A percentile compares a stretch with the other conserved stretches of the same genome.
phyloP scores from a whole-genome alignment of 1,139 yeast species.

The Arxiozyma telluris region DNA sequence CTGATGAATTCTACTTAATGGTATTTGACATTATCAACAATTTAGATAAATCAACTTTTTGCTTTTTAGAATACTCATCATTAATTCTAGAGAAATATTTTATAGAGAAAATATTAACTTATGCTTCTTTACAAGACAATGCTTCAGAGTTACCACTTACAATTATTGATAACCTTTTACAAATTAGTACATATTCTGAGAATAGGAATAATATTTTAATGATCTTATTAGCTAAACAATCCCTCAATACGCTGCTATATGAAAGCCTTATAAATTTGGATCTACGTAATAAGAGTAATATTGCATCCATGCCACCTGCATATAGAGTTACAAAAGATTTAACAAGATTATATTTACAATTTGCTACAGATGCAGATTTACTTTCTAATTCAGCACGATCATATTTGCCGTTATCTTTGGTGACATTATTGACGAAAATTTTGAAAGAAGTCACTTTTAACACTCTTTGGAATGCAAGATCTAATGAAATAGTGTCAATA shows the following conservation, averaged over 20 bases:
- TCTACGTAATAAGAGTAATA: neutral
- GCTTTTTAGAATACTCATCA: neutral
- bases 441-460: conserved; percentile 49
- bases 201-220: conserved; percentile 5
- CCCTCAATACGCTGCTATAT: conserved; percentile 1
- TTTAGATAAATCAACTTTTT: neutral
- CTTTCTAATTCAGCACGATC: conserved; percentile 32
- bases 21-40: neutral
- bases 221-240: conserved; percentile 3
- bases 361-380: conserved; percentile 64
- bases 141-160: neutral
- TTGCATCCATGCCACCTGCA: neutral
- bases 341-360: conserved; percentile 47
- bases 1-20: neutral
- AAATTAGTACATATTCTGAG: neutral
- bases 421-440: conserved; percentile 40
- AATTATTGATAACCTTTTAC: conserved; percentile 1
- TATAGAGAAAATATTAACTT: conserved; percentile 2
- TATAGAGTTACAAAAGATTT: conserved; percentile 5
- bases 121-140: neutral
- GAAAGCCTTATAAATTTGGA: conserved; percentile 1
- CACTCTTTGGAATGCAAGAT: conserved; percentile 38
- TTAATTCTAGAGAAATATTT: neutral
- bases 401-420: conserved; percentile 40
- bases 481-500: neutral